A percentile compares a stretch with the other conserved stretches of the same genome.
Evolutionary conservation across 2,329 filamentous ascomycete genomes (phyloP).

Genomic region (Sporothrix mexicana): DNA sequence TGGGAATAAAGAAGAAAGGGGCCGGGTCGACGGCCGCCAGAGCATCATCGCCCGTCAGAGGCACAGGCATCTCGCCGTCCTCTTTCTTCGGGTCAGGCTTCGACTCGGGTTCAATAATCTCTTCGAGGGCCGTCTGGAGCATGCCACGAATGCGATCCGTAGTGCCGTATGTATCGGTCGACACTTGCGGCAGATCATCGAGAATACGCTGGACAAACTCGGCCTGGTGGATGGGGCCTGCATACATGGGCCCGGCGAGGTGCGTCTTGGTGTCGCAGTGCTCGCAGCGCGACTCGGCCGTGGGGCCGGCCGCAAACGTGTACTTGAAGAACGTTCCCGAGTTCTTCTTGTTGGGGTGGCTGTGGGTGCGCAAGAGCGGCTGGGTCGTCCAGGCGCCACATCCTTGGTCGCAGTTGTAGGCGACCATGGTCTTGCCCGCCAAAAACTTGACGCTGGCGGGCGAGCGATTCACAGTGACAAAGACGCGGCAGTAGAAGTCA

Average conservation of each 20-base stretch:
- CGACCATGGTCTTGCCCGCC: conserved; percentile 88
- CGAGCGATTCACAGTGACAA: conserved; percentile 79
- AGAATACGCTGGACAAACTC: conserved; percentile 83
- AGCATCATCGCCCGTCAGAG: conserved; percentile 20
- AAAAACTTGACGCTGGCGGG: conserved; percentile 88
- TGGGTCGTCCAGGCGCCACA: conserved; percentile 94
- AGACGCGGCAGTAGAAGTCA: conserved; percentile 92
- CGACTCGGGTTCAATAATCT: conserved; percentile 66
- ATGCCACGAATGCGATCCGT: conserved; percentile 84
- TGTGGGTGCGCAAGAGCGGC: conserved; percentile 72
- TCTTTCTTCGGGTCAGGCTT: conserved; percentile 39
- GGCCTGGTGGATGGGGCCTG: conserved; percentile 82
- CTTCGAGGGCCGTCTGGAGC: conserved; percentile 86
- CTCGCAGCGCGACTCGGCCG: conserved; percentile 68
- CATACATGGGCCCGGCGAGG: conserved; percentile 93
- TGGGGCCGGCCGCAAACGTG: conserved; percentile 72
- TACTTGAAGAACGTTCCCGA: conserved; percentile 77
- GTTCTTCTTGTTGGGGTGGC: conserved; percentile 72
- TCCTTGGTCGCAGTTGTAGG: conserved; percentile 88
- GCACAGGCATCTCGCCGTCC: conserved; percentile 32
- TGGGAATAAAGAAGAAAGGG: conserved; percentile 87
- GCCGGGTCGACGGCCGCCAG: conserved; percentile 71
- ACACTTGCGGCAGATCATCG: conserved; percentile 69
- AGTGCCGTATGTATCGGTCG: conserved; percentile 77
- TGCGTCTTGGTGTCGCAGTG: conserved; percentile 90